phyloP scores from a whole-genome alignment of 2,329 filamentous ascomycete species.

The Colletotrichum endophyticum region DNA sequence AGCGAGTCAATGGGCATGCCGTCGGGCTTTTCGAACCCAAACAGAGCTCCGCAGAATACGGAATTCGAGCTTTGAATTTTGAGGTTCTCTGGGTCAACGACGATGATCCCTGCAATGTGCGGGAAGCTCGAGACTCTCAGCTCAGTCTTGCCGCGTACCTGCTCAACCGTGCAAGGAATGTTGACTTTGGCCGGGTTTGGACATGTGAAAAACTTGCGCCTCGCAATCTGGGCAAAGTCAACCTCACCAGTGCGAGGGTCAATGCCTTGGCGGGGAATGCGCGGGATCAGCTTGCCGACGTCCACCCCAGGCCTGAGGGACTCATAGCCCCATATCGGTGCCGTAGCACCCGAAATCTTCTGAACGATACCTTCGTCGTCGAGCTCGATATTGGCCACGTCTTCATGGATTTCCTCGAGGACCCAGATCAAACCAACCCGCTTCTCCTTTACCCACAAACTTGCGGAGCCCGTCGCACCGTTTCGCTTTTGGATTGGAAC shows the following conservation, averaged over 20 bases:
- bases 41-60: conserved; percentile 90
- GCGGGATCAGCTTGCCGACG: conserved; percentile 79
- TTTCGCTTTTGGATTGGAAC: conserved; percentile 97
- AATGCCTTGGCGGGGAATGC: conserved; percentile 78
- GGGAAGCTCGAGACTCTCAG: conserved; percentile 92
- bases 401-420: conserved; percentile 95
- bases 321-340: conserved; percentile 84
- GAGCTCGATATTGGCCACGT: conserved; percentile 78
- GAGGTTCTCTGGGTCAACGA: conserved; percentile 80
- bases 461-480: conserved; percentile 88
- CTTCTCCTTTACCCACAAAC: conserved; percentile 99
- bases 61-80: conserved; percentile 92
- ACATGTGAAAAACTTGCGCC: conserved; percentile 83
- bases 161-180: conserved; percentile 83
- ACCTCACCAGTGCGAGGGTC: conserved; percentile 73
- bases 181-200: conserved; percentile 77
- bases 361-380: conserved; percentile 79
- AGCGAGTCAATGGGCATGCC: conserved; percentile 80
- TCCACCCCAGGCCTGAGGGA: conserved; percentile 71
- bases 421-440: conserved; percentile 95
- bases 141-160: conserved; percentile 70
- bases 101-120: conserved; percentile 96
- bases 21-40: conserved; percentile 85
- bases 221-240: conserved; percentile 77
- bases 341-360: conserved; percentile 75